Conservation (phyloP, 805 yeast species). For the Candida ovalis region DNA sequence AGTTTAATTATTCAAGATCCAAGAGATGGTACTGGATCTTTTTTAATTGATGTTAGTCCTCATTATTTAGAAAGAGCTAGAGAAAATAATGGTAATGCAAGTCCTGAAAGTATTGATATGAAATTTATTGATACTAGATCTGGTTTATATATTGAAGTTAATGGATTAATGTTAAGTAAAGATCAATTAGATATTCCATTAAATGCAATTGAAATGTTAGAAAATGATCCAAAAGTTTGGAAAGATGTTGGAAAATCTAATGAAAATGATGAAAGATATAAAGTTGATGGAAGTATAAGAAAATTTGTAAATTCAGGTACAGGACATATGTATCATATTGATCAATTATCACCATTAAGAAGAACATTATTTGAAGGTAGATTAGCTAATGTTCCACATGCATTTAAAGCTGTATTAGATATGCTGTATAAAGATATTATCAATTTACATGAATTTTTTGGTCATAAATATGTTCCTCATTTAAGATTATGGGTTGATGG, state of each 20-base stretch:
- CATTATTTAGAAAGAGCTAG: conserved; percentile 45
- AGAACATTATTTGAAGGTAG: conserved; percentile 30
- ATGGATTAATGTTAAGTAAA: conserved; percentile 39
- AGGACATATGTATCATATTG: conserved; percentile 31
- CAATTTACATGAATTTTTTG: conserved; percentile 20
- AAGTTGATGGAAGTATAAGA: conserved; percentile 16
- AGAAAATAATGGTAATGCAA: conserved; percentile 42
- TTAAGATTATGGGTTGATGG: conserved; percentile 36
- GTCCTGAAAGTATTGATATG: conserved; percentile 45
- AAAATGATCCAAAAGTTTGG: conserved; percentile 17
- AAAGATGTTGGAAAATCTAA: conserved; percentile 15
- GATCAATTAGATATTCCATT: conserved; percentile 13
- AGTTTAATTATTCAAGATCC: conserved; percentile 44
- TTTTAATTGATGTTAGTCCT: conserved; percentile 45
- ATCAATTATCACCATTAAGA: conserved; percentile 24
- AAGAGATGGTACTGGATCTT: conserved; percentile 41
- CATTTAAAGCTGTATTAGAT: conserved; percentile 19
- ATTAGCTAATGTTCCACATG: conserved; percentile 27
- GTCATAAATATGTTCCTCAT: conserved; percentile 33
- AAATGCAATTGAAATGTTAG: conserved; percentile 14
- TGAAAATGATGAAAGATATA: background rate
- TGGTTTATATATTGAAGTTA: conserved; percentile 56
- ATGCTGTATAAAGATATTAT: conserved; percentile 24
- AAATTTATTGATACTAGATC: conserved; percentile 58
- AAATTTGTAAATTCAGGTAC: conserved; percentile 34